A percentile compares a stretch with the other conserved stretches of the same genome.
These are phyloP conservation scores for Apophysomyces ossiformis DNA, from an alignment of 371 early-diverging fungal species.

Conservation along the genomic window DNA sequence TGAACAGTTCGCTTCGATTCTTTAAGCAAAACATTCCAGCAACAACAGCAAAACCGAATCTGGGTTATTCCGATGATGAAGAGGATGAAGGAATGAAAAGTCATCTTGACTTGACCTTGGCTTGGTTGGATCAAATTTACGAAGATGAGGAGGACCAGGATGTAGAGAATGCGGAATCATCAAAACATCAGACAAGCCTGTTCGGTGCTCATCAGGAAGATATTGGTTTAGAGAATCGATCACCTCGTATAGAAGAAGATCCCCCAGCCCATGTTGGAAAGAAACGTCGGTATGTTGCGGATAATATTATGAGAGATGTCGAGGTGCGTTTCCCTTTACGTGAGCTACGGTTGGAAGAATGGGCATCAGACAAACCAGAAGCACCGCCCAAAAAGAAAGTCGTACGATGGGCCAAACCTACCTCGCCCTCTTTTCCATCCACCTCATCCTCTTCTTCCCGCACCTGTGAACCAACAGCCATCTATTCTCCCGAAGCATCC, in stretches of 20 bases:
- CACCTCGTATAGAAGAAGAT: neutral
- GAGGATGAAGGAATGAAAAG: neutral
- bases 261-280: neutral
- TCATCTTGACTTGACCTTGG: neutral
- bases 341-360: constrained; percentile 3
- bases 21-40: neutral
- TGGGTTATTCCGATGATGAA: neutral
- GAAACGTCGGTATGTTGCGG: constrained; percentile 1
- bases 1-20: neutral
- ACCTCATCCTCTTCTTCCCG: neutral
- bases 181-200: neutral
- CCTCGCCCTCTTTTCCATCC: neutral
- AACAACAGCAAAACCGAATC: neutral
- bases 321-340: neutral
- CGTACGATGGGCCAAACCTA: neutral
- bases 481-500: neutral
- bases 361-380: neutral
- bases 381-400: neutral
- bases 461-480: neutral
- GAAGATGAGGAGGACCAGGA: neutral
- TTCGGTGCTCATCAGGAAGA: neutral
- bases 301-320: neutral
- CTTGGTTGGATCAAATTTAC: constrained; percentile 3
- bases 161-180: neutral
- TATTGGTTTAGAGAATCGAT: neutral